Percentiles rank a stretch among this genome's conserved stretches.
Evolutionary conservation across 2,329 filamentous ascomycete species (phyloP).

Genomic region (Colletotrichum tanaceti): DNA sequence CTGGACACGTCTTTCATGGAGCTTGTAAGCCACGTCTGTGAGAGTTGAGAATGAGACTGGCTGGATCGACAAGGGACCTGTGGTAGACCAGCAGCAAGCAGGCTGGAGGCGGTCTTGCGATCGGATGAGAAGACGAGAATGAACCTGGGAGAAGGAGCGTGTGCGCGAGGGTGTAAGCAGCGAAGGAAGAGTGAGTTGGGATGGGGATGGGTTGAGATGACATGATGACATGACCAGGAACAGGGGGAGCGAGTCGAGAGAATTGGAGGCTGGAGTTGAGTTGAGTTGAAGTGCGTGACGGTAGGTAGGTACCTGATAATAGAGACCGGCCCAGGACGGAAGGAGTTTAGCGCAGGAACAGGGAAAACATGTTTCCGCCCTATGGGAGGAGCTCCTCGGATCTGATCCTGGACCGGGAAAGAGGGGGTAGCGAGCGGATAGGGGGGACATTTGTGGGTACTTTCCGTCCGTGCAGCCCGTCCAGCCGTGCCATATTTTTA

Average conservation of each 20-base stretch:
- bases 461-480: constrained; percentile 13
- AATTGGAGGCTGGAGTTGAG: too few species aligned
- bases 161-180: constrained; percentile 27
- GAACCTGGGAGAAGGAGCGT: not conserved
- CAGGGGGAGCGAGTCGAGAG: constrained; percentile 18
- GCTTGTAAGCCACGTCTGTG: not conserved
- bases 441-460: constrained; percentile 22
- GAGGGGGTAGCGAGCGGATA: constrained; percentile 22
- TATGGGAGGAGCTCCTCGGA: constrained; percentile 14
- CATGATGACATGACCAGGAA: constrained; percentile 20
- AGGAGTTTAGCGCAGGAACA: constrained; percentile 23
- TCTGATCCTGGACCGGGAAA: constrained; percentile 21
- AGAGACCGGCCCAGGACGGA: constrained; percentile 17
- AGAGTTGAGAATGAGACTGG: constrained; percentile 1
- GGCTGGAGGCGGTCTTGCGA: constrained; percentile 8
- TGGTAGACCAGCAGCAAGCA: not conserved
- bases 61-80: not conserved
- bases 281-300: not conserved
- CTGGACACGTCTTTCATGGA: not conserved
- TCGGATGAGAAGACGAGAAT: constrained; percentile 1
- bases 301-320: constrained; percentile 19
- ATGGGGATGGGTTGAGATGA: not conserved
- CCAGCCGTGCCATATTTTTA: not conserved
- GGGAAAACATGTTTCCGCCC: constrained; percentile 18
- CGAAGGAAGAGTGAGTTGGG: constrained; percentile 7